These are phyloP conservation scores for Phylloporus scabripes DNA, from an alignment of 768 basidiomycete genomes.

Conservation along the genomic window DNA sequence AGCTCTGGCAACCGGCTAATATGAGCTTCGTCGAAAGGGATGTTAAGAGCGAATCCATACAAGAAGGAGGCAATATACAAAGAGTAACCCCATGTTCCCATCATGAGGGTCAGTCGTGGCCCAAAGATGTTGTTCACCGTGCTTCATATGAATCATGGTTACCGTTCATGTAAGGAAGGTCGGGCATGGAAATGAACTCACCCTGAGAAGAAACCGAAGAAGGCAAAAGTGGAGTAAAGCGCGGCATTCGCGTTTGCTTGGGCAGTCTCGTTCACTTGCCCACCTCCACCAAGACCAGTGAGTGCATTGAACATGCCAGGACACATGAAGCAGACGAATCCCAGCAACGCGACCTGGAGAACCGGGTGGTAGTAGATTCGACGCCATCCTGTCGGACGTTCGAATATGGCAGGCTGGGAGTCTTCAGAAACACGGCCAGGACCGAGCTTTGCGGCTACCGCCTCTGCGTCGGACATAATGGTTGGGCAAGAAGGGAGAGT, in stretches of 20 bases:
- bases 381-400: constrained; percentile 47
- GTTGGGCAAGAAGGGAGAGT: neutral
- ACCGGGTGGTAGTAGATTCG: constrained; percentile 51
- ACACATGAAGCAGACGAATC: constrained; percentile 57
- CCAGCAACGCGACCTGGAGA: constrained; percentile 46
- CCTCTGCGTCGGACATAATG: constrained; percentile 19
- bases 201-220: constrained; percentile 67
- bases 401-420: constrained; percentile 29
- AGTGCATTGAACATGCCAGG: constrained; percentile 75
- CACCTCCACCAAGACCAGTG: constrained; percentile 76
- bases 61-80: constrained; percentile 45
- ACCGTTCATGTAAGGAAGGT: neutral
- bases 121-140: constrained; percentile 72
- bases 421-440: constrained; percentile 14
- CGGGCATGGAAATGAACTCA: constrained; percentile 25
- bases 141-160: constrained; percentile 29
- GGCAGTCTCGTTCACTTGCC: constrained; percentile 59
- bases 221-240: constrained; percentile 59
- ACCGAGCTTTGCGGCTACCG: constrained; percentile 17
- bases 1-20: constrained; percentile 36
- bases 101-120: constrained; percentile 41
- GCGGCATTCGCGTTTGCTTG: constrained; percentile 66
- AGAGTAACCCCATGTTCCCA: constrained; percentile 50
- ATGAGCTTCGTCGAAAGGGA: neutral
- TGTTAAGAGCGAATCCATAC: constrained; percentile 25